Conservation (phyloP, 352 stramenopile genomes). For the Globisporangium spinosum region DNA sequence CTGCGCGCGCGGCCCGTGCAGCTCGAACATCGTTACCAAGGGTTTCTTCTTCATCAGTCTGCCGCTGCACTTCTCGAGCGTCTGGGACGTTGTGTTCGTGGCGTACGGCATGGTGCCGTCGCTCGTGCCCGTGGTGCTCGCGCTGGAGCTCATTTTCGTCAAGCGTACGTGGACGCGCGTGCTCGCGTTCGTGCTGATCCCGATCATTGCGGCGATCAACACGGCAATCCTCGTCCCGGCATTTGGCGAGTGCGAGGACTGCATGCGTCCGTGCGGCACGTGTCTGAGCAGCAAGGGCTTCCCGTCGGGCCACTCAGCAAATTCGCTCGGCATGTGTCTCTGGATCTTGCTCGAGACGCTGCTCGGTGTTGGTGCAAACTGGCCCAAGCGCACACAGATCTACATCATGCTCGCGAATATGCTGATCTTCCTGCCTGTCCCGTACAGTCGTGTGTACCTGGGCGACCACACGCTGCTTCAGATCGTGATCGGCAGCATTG, state of each 20-base stretch:
- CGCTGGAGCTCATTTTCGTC: conserved; percentile 40
- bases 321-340: conserved; percentile 44
- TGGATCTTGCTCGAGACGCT: conserved; percentile 48
- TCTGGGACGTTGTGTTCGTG: conserved; percentile 50
- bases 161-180: conserved; percentile 42
- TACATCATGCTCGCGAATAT: conserved; percentile 12
- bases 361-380: conserved; percentile 29
- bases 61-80: conserved; percentile 28
- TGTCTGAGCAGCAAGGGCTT: conserved; percentile 46
- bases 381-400: conserved; percentile 19
- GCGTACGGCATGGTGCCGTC: conserved; percentile 62
- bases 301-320: conserved; percentile 51
- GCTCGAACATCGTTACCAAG: conserved; percentile 34
- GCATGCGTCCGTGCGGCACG: conserved; percentile 41
- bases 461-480: conserved; percentile 55
- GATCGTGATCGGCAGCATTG: conserved; percentile 32
- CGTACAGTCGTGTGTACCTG: conserved; percentile 58
- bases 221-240: conserved; percentile 31
- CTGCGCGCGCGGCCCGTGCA: conserved; percentile 51
- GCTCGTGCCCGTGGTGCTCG: conserved; percentile 35
- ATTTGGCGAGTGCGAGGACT: conserved; percentile 44
- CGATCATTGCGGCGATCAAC: conserved; percentile 45
- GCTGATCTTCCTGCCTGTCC: conserved; percentile 43
- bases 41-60: conserved; percentile 52
- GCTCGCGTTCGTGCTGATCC: conserved; percentile 48